Percentiles rank a stretch among this genome's conserved stretches.
Evolutionary conservation across 1,139 yeast species (phyloP).

Genomic region (Saccharomyces uvarum): DNA sequence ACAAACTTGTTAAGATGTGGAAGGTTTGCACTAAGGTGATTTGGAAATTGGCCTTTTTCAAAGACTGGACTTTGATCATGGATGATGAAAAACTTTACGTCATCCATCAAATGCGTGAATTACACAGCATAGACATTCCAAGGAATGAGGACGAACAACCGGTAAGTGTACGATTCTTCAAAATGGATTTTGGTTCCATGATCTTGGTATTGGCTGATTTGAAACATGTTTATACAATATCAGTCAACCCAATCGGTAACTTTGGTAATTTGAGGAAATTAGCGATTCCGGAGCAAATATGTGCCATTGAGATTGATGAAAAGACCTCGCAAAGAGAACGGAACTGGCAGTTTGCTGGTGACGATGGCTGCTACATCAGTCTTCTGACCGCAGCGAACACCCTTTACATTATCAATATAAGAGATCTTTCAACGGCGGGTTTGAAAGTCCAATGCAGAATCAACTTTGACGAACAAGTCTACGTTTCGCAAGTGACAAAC

Average conservation of each 20-base stretch:
- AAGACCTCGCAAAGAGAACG: conserved; percentile 23
- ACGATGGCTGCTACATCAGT: conserved; percentile 47
- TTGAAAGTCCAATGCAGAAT: conserved; percentile 16
- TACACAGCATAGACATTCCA: conserved; percentile 19
- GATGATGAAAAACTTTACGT: conserved; percentile 23
- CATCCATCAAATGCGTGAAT: conserved; percentile 15
- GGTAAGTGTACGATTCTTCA: conserved; percentile 21
- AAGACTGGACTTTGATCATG: conserved; percentile 25
- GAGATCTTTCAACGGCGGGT: conserved; percentile 26
- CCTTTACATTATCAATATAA: conserved; percentile 37
- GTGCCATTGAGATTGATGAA: conserved; percentile 35
- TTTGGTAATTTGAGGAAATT: conserved; percentile 28
- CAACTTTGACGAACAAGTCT: conserved; percentile 26
- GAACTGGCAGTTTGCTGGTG: conserved; percentile 40
- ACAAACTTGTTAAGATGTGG: conserved; percentile 22
- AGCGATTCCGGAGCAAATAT: conserved; percentile 37
- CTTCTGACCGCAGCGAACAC: conserved; percentile 35
- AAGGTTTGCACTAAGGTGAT: conserved; percentile 23
- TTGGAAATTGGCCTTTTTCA: conserved; percentile 21
- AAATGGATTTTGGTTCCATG: conserved; percentile 50
- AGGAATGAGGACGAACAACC: conserved; percentile 5
- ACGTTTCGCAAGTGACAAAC: conserved; percentile 28
- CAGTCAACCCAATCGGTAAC: conserved; percentile 21
- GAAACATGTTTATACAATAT: conserved; percentile 23
- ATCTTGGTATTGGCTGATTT: conserved; percentile 28